phyloP scores from a whole-genome alignment of 441 rosid genomes.

The Erodium chrysanthum region DNA sequence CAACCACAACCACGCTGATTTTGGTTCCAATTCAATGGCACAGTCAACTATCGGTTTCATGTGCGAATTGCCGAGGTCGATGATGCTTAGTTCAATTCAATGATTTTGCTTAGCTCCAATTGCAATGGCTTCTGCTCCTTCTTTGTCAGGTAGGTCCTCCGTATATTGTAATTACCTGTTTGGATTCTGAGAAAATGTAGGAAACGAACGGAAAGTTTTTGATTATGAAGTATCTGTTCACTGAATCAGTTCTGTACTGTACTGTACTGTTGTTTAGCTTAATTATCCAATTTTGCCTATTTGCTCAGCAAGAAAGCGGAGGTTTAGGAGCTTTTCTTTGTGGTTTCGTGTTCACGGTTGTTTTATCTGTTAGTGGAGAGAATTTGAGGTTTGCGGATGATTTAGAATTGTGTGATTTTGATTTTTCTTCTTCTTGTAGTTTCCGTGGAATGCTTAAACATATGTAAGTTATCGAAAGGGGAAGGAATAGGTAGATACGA shows the following conservation, averaged over 20 bases:
- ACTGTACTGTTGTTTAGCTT: not conserved
- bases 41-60: constrained; percentile 13
- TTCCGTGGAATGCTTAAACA: constrained; percentile 71
- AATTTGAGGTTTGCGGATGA: not conserved
- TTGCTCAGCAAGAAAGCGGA: too few species aligned
- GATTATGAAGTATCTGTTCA: not conserved
- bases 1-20: constrained; percentile 8
- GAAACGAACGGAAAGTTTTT: not conserved
- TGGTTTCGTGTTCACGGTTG: not conserved
- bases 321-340: too few species aligned
- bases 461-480: constrained; percentile 63
- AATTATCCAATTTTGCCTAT: not conserved
- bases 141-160: constrained; percentile 53
- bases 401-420: constrained; percentile 14
- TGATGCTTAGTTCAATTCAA: constrained; percentile 37
- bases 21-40: constrained; percentile 12
- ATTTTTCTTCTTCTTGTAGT: constrained; percentile 32
- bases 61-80: constrained; percentile 3
- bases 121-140: constrained; percentile 67
- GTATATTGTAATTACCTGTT: constrained; percentile 3
- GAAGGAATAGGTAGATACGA: constrained; percentile 58
- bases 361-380: not conserved
- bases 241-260: not conserved
- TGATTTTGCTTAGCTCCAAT: constrained; percentile 18
- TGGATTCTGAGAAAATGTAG: constrained; percentile 17